phyloP scores from a whole-genome alignment of 495 filamentous ascomycete species.

The Hypomontagnella monticulosa region DNA sequence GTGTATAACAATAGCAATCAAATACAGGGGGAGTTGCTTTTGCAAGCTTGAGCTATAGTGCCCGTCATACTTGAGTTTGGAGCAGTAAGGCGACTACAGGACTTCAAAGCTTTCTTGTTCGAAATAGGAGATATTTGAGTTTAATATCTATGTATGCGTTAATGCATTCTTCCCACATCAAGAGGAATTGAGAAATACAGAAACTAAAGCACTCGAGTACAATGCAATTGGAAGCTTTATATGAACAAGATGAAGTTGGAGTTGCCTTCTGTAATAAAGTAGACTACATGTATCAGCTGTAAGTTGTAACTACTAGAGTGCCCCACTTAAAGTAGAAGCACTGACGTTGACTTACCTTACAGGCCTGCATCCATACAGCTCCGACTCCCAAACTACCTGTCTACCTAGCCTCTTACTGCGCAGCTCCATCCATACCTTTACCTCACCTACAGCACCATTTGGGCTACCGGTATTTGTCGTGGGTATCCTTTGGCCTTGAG shows the following conservation, averaged over 20 bases:
- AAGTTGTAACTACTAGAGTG: background rate
- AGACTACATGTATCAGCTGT: too few species aligned
- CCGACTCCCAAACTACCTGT: constrained; percentile 20
- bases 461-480: background rate
- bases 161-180: too few species aligned
- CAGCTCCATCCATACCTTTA: constrained; percentile 5
- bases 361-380: constrained; percentile 9
- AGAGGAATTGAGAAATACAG: background rate
- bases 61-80: too few species aligned
- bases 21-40: too few species aligned
- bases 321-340: constrained; percentile 34
- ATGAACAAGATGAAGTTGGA: background rate
- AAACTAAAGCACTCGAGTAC: too few species aligned
- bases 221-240: background rate
- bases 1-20: too few species aligned
- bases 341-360: constrained; percentile 28
- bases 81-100: too few species aligned
- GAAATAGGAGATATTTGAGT: too few species aligned
- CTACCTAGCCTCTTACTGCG: constrained; percentile 2
- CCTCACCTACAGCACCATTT: constrained; percentile 1
- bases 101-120: too few species aligned
- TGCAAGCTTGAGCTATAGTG: too few species aligned
- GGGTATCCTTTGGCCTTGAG: background rate
- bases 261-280: background rate
- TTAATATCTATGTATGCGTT: too few species aligned